Conservation (phyloP, 305 asterid genomes). For the Fraxinus paxiana region DNA sequence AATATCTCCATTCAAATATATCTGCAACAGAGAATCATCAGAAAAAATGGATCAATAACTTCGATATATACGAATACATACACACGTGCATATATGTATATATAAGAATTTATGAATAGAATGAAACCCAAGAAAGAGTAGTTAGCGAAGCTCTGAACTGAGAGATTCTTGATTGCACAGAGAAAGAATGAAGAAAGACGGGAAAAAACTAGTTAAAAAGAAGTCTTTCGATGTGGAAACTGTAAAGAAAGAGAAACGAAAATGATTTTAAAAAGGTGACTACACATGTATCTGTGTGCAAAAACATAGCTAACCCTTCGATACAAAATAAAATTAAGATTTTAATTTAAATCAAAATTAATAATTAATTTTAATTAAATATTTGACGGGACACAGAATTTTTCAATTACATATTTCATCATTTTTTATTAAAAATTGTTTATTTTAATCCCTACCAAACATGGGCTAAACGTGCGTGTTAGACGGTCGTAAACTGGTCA, state of each 20-base stretch:
- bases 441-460: not conserved
- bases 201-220: not conserved
- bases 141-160: conserved; percentile 39
- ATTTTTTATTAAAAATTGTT: no score
- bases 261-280: not conserved
- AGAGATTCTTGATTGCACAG: conserved; percentile 25
- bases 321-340: not conserved
- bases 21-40: conserved; percentile 17
- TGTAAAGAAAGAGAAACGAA: conserved; percentile 4
- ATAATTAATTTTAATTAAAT: no score
- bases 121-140: conserved; percentile 7
- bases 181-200: conserved; percentile 16
- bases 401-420: no score
- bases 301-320: not conserved
- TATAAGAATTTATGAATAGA: not conserved
- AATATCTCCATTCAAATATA: conserved; percentile 11
- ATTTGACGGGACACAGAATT: no score
- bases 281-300: not conserved
- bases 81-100: not conserved
- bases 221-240: conserved; percentile 25
- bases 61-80: conserved; percentile 8
- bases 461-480: not conserved
- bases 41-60: conserved; percentile 27
- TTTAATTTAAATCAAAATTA: no score
- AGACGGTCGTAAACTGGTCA: not conserved